Conservation (phyloP, 805 yeast species). For the Candida sphagnicola region DNA sequence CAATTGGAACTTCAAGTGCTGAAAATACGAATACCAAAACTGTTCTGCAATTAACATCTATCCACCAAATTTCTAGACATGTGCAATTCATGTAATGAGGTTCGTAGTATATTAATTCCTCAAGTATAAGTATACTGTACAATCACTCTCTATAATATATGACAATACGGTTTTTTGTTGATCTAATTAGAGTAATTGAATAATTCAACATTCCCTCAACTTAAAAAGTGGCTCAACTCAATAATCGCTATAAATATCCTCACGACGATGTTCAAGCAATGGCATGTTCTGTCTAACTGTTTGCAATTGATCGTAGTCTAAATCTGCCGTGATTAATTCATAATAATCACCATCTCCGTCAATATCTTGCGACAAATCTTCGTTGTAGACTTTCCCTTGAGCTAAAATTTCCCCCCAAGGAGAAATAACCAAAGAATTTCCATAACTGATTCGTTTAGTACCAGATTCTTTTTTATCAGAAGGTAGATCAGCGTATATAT, state of each 20-base stretch:
- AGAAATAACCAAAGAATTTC: slow-evolving; percentile 81
- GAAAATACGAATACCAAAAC: too few species aligned
- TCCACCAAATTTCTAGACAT: too few species aligned
- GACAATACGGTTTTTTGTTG: too few species aligned
- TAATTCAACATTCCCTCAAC: too few species aligned
- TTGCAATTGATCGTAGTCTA: slow-evolving; percentile 49
- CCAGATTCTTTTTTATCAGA: slow-evolving; percentile 16
- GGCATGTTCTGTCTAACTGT: slow-evolving; percentile 71
- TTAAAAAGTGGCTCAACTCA: too few species aligned
- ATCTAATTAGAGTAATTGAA: too few species aligned
- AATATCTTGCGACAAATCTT: slow-evolving; percentile 13
- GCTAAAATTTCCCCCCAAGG: slow-evolving; percentile 87
- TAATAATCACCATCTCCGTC: slow-evolving; percentile 35
- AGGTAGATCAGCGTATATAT: slow-evolving; percentile 39
- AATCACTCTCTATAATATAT: too few species aligned
- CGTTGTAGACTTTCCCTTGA: slow-evolving; percentile 32
- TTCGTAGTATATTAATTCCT: too few species aligned
- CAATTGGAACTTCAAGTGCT: too few species aligned
- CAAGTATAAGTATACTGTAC: too few species aligned
- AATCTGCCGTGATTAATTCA: slow-evolving; percentile 56
- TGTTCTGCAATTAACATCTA: too few species aligned
- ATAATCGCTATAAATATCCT: slow-evolving; percentile 47
- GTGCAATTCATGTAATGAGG: too few species aligned
- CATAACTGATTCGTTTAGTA: slow-evolving; percentile 67
- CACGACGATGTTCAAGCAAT: slow-evolving; percentile 65